Evolutionary conservation across 495 filamentous ascomycete genomes (phyloP).

Genomic region (Emericellopsis terricola): DNA sequence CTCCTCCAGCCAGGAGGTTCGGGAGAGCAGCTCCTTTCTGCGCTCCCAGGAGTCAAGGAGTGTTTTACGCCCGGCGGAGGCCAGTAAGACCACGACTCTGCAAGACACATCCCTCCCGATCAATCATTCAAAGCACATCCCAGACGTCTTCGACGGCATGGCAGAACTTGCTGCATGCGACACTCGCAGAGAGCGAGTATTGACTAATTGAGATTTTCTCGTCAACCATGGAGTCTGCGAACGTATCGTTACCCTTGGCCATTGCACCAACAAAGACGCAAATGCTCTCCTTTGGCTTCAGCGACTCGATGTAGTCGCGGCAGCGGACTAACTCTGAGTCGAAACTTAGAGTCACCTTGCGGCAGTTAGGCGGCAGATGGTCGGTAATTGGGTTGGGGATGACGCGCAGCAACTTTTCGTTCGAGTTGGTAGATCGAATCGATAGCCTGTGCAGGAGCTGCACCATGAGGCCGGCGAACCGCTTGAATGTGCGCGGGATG

Average conservation of each 20-base stretch:
- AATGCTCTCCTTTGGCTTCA: slow-evolving; percentile 72
- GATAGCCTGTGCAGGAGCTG: slow-evolving; percentile 93
- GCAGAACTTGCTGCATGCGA: slow-evolving; percentile 98
- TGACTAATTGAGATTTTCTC: slow-evolving; percentile 97
- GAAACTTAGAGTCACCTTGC: slow-evolving; percentile 89
- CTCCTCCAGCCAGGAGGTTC: too few species aligned
- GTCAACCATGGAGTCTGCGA: slow-evolving; percentile 86
- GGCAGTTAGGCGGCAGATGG: slow-evolving; percentile 89
- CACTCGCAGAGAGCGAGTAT: slow-evolving; percentile 88
- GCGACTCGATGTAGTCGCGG: slow-evolving; percentile 65
- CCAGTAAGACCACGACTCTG: too few species aligned
- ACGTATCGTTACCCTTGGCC: slow-evolving; percentile 91
- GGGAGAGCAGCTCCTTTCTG: too few species aligned
- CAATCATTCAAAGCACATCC: slow-evolving; percentile 84
- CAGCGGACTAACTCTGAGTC: slow-evolving; percentile 76
- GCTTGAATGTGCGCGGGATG: slow-evolving; percentile 96
- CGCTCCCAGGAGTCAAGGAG: too few species aligned
- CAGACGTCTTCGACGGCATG: slow-evolving; percentile 94
- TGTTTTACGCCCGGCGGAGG: too few species aligned
- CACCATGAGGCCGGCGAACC: slow-evolving; percentile 95
- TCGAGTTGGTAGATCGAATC: slow-evolving; percentile 86
- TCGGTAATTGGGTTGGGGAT: slow-evolving; percentile 96
- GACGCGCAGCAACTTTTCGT: slow-evolving; percentile 93
- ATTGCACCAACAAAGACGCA: slow-evolving; percentile 97
- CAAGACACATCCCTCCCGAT: too few species aligned